These are phyloP conservation scores for Suillus bovinus DNA, from an alignment of 768 basidiomycete species.

Conservation along the genomic window DNA sequence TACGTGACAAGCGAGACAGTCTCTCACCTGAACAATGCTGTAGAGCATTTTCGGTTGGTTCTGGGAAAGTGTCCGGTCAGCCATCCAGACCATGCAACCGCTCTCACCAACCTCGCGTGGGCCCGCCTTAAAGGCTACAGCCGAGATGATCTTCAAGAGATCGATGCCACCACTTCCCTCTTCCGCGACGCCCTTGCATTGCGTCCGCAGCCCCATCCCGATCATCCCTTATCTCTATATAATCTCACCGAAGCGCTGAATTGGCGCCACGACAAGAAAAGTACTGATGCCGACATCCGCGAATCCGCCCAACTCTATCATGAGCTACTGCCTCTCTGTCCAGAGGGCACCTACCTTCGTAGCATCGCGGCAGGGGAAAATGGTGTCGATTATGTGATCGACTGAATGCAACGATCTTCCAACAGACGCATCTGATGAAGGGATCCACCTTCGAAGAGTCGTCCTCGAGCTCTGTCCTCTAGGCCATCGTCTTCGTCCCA, in stretches of 20 bases:
- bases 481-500: neutral
- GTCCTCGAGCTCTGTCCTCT: neutral
- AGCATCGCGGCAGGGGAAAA: neutral
- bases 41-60: neutral
- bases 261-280: slow-evolving; percentile 9
- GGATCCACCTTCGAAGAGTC: neutral
- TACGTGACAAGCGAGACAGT: neutral
- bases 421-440: neutral
- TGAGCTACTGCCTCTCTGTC: neutral
- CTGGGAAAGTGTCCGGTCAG: neutral
- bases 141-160: neutral
- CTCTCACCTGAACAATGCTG: neutral
- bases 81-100: neutral
- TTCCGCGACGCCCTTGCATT: slow-evolving; percentile 10
- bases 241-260: slow-evolving; percentile 16
- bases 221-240: slow-evolving; percentile 7
- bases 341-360: neutral
- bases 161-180: neutral
- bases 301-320: slow-evolving; percentile 5
- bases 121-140: neutral
- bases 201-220: slow-evolving; percentile 8
- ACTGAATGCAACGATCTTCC: neutral
- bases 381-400: neutral
- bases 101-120: slow-evolving; percentile 4
- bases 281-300: slow-evolving; percentile 14